Evolutionary conservation across 129 eudicot species (phyloP).

Genomic region (Lonicera japonica): DNA sequence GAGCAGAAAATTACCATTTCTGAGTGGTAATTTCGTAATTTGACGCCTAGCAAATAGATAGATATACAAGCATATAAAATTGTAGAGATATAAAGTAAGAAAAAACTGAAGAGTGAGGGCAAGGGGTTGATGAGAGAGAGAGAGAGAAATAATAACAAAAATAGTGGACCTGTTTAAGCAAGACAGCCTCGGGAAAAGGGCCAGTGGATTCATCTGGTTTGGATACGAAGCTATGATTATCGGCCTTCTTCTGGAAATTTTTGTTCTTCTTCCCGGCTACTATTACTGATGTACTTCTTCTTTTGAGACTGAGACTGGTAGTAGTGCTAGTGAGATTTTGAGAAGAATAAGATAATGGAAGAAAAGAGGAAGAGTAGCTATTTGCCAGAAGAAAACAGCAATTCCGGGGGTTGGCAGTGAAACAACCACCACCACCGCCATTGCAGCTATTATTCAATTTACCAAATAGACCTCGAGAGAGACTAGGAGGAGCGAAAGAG

Average conservation of each 20-base stretch:
- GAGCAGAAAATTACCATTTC: too few relatives aligned
- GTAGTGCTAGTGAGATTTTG: constrained; percentile 24
- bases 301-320: constrained; percentile 26
- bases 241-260: constrained; percentile 37
- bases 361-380: constrained; percentile 22
- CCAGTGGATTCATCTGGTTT: constrained; percentile 85
- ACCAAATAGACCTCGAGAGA: too few relatives aligned
- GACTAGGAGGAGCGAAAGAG: too few relatives aligned
- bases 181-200: constrained; percentile 84
- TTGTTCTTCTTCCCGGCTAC: constrained; percentile 51
- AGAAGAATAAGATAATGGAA: constrained; percentile 25
- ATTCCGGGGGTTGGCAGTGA: constrained; percentile 4
- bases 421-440: too few relatives aligned
- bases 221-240: constrained; percentile 60
- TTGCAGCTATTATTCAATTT: neutral
- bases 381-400: constrained; percentile 16
- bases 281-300: constrained; percentile 20
- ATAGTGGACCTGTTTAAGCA: constrained; percentile 91
- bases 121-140: too few relatives aligned
- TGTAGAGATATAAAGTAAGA: neutral
- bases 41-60: too few relatives aligned
- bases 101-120: neutral
- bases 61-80: neutral
- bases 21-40: too few relatives aligned
- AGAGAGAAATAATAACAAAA: neutral